These are phyloP conservation scores for Zalaria sp. DNA, from an alignment of 2,329 filamentous ascomycete species.

Conservation along the genomic window DNA sequence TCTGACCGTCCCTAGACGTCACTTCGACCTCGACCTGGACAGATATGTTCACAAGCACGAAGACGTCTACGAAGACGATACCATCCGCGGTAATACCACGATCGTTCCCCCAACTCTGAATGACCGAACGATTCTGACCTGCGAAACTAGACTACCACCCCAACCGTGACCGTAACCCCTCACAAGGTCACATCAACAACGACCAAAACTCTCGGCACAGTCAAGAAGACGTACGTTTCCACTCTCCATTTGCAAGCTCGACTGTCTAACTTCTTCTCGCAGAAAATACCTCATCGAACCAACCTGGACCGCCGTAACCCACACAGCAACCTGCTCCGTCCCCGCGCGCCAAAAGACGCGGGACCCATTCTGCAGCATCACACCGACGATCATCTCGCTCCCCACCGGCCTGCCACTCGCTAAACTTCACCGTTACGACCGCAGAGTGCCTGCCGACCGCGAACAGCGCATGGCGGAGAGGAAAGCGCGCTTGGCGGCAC, in stretches of 20 bases:
- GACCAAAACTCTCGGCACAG: constrained; percentile 16
- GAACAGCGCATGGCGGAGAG: constrained; percentile 12
- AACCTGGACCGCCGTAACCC: constrained; percentile 12
- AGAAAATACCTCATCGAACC: constrained; percentile 4
- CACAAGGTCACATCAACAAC: constrained; percentile 10
- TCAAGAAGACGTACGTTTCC: constrained; percentile 9
- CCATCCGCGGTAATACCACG: background rate
- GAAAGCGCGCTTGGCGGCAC: constrained; percentile 11
- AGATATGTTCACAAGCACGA: too few relatives aligned
- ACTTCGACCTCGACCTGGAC: constrained; percentile 1
- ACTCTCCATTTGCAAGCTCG: too few relatives aligned
- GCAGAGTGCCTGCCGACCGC: constrained; percentile 7
- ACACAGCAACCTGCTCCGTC: constrained; percentile 18
- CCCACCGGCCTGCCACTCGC: constrained; percentile 4
- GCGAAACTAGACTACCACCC: background rate
- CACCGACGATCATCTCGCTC: constrained; percentile 12
- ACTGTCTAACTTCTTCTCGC: too few relatives aligned
- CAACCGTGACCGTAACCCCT: constrained; percentile 7
- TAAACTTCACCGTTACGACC: constrained; percentile 10
- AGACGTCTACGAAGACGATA: constrained; percentile 1
- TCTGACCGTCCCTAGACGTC: background rate
- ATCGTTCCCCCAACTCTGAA: too few relatives aligned
- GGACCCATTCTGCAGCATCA: constrained; percentile 16
- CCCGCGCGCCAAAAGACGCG: constrained; percentile 9
- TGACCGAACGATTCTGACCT: too few relatives aligned